Evolutionary conservation across 2,329 filamentous ascomycete genomes (phyloP).

Genomic region (Alternaria angustiovoidea): DNA sequence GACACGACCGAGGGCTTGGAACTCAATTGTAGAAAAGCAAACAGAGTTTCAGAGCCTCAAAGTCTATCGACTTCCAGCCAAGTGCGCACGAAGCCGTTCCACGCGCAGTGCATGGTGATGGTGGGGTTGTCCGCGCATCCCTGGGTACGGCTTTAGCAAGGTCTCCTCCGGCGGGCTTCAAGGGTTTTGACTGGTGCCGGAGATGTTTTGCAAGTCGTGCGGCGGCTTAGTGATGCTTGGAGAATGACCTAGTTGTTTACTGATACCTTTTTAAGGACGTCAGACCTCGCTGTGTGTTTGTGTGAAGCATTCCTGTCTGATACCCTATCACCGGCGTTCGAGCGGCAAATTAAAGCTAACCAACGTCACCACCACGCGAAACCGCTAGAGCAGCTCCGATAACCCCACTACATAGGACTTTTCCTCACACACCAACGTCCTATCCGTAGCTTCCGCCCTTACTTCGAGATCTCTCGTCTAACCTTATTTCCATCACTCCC

Average conservation of each 20-base stretch:
- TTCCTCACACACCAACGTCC: slow-evolving; percentile 39
- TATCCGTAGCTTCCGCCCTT: slow-evolving; percentile 38
- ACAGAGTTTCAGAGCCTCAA: slow-evolving; percentile 5
- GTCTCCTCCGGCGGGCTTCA: slow-evolving; percentile 36
- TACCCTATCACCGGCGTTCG: slow-evolving; percentile 30
- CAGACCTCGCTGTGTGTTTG: slow-evolving; percentile 23
- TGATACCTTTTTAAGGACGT: slow-evolving; percentile 29
- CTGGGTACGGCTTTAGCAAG: slow-evolving; percentile 41
- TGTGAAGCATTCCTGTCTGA: slow-evolving; percentile 27
- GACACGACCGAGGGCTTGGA: slow-evolving; percentile 17
- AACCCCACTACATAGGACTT: slow-evolving; percentile 48
- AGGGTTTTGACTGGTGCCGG: slow-evolving; percentile 36
- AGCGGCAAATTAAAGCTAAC: slow-evolving; percentile 29
- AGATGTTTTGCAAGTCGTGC: slow-evolving; percentile 43
- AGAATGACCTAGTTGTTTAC: slow-evolving; percentile 35
- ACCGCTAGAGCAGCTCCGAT: slow-evolving; percentile 36
- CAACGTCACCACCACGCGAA: slow-evolving; percentile 44
- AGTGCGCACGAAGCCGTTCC: slow-evolving; percentile 9
- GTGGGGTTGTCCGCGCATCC: slow-evolving; percentile 38
- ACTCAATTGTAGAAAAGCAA: background rate
- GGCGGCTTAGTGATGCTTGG: slow-evolving; percentile 47
- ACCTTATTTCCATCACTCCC: slow-evolving; percentile 14
- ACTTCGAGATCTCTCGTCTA: slow-evolving; percentile 19
- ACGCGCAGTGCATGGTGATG: slow-evolving; percentile 18
- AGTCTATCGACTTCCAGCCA: background rate